Evolutionary conservation across 805 yeast genomes (phyloP), one percentile per base, ranked within the genome.

Genomic region (Starmerella stellata): DNA sequence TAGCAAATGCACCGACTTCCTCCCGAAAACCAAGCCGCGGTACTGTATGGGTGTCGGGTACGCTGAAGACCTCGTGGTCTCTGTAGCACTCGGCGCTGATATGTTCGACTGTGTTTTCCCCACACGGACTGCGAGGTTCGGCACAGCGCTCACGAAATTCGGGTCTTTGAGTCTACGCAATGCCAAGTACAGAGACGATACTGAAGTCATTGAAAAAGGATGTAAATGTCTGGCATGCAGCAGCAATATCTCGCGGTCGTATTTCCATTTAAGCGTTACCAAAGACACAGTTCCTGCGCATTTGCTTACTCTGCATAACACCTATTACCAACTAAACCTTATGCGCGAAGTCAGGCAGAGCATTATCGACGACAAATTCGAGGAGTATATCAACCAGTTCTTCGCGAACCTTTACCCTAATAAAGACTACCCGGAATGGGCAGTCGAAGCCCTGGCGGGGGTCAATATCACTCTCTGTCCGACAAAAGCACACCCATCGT

Each of bases 11-110:
- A 64, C 68, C 0, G 63, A 57, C 28, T 44, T 59, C 13, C 51
- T 63, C 5, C 68, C 68, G 9, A 53, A 55, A 29, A 41, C 52
- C 40, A 63, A 63, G 46, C 68, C 68, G 1, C 52, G 65, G 16
- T 63, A 63, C 43, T 61, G 65, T 46, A 63, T 63, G 68, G 68
- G 68, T 14, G 65, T 63, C 4, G 68, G 68, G 15, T 64, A 64
- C 39, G 68, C 68, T 5, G 68, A 63, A 42, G 68, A 63, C 42
- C 48, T 63, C 43, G 62, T 63, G 4, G 68, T 63, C 5, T 57
- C 63, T 1, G 68, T 63, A 4, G 68, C 68, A 2, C 53, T 63
- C 30, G 68, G 68, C 1, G 68, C 66, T 2, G 68, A 63, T 43
- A 49, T 63, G 54, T 63, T 63, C 47, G 68, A 63, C 42, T 64